Evolutionary conservation across 352 stramenopile genomes (phyloP).

Genomic region (Pythium guiyangense): DNA sequence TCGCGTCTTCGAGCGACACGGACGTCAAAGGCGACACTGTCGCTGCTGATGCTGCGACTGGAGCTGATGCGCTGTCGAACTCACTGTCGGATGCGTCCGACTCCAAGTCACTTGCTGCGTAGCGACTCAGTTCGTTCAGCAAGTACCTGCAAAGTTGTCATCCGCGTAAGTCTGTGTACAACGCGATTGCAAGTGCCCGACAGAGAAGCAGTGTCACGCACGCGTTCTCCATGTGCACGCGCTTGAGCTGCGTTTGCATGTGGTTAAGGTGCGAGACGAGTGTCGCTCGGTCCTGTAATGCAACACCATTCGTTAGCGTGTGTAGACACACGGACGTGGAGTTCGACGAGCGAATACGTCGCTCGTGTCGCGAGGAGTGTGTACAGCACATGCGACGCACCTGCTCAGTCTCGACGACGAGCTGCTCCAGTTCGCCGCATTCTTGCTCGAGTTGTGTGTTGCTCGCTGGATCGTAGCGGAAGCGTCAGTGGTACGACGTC

Average conservation of each 20-base stretch:
- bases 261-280: slow-evolving; percentile 14
- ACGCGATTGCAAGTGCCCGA: not conserved
- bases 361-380: not conserved
- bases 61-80: slow-evolving; percentile 6
- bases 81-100: slow-evolving; percentile 42
- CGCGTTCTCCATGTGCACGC: slow-evolving; percentile 32
- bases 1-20: not conserved
- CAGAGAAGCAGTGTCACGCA: slow-evolving; percentile 13
- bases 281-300: slow-evolving; percentile 18
- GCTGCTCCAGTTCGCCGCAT: slow-evolving; percentile 16
- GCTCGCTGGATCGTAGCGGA: not conserved
- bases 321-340: not conserved
- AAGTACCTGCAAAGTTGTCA: slow-evolving; percentile 20
- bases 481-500: too few relatives aligned
- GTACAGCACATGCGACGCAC: not conserved
- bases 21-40: too few relatives aligned
- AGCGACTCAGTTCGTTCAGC: slow-evolving; percentile 31
- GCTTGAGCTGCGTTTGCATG: slow-evolving; percentile 16
- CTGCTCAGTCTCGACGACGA: slow-evolving; percentile 20
- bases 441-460: slow-evolving; percentile 10
- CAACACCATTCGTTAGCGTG: not conserved
- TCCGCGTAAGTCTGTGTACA: not conserved
- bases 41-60: not conserved
- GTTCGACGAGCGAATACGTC: too few relatives aligned
- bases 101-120: slow-evolving; percentile 38